These are phyloP conservation scores for Pezicula carpinea DNA, from an alignment of 2,329 filamentous ascomycete species.

Conservation along the genomic window DNA sequence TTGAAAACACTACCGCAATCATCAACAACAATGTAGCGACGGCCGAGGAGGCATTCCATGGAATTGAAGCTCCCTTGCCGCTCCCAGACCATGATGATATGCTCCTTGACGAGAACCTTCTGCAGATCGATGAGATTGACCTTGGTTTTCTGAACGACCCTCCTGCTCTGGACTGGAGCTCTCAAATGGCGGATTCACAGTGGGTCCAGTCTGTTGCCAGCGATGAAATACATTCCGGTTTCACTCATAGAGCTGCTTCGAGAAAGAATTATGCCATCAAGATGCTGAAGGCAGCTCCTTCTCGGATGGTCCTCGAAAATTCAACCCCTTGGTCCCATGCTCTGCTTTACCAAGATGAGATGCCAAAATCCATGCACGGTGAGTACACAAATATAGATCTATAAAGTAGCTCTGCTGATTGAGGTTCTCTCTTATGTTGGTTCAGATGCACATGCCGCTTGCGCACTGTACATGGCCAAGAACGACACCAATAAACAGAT, in stretches of 20 bases:
- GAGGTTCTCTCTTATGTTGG: not conserved
- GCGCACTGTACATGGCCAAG: slow-evolving; percentile 47
- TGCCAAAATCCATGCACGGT: slow-evolving; percentile 20
- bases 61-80: too few species aligned
- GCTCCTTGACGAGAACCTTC: too few species aligned
- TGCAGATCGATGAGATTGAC: too few species aligned
- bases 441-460: slow-evolving; percentile 47
- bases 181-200: too few species aligned
- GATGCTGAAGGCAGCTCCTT: not conserved
- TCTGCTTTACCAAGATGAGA: not conserved
- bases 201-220: too few species aligned
- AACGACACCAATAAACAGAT: slow-evolving; percentile 42
- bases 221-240: not conserved
- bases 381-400: not conserved
- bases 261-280: not conserved
- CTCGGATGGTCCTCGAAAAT: not conserved
- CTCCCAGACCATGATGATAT: too few species aligned
- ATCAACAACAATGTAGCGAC: too few species aligned
- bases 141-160: too few species aligned
- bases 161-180: too few species aligned
- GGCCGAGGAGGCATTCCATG: too few species aligned
- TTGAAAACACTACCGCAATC: too few species aligned
- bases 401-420: not conserved
- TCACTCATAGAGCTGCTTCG: not conserved
- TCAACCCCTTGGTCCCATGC: not conserved